phyloP scores from a whole-genome alignment of 371 early-diverging fungal genomes.

The Cokeromyces recurvatus region DNA sequence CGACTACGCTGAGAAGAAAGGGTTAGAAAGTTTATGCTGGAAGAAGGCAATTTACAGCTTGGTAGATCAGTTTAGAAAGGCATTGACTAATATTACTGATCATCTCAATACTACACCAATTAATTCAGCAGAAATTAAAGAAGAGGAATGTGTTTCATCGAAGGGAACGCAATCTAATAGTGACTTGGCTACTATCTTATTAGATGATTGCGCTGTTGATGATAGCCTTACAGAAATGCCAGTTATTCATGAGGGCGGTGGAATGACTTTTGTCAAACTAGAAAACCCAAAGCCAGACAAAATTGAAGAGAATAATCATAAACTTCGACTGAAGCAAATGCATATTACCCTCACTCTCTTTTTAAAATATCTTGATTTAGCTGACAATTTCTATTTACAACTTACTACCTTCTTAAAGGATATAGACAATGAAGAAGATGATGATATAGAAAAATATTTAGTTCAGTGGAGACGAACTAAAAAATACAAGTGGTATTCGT shows the following conservation, averaged over 20 bases:
- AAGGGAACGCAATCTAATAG: background rate
- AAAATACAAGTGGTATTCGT: conserved; percentile 49
- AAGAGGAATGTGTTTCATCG: background rate
- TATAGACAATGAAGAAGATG: conserved; percentile 14
- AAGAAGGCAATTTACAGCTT: conserved; percentile 58
- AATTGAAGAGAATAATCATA: conserved; percentile 1
- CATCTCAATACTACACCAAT: background rate
- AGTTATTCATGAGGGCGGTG: conserved; percentile 10
- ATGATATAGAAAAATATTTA: conserved; percentile 14
- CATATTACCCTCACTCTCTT: conserved; percentile 11
- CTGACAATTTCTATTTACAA: conserved; percentile 44
- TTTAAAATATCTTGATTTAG: conserved; percentile 27
- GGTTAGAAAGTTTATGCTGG: conserved; percentile 61
- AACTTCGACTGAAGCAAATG: conserved; percentile 4
- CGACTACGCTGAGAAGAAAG: conserved; percentile 53
- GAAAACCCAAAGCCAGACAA: conserved; percentile 3
- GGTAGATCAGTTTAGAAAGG: conserved; percentile 54
- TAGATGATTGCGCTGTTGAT: conserved; percentile 17
- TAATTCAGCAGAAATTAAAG: background rate
- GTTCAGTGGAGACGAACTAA: conserved; percentile 32
- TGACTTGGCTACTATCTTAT: conserved; percentile 4
- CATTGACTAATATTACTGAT: conserved; percentile 27
- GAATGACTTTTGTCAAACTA: conserved; percentile 12
- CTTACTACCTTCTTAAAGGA: conserved; percentile 31
- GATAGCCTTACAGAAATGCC: conserved; percentile 8